Conservation (phyloP, 805 yeast genomes). For the Saturnispora silvae region DNA sequence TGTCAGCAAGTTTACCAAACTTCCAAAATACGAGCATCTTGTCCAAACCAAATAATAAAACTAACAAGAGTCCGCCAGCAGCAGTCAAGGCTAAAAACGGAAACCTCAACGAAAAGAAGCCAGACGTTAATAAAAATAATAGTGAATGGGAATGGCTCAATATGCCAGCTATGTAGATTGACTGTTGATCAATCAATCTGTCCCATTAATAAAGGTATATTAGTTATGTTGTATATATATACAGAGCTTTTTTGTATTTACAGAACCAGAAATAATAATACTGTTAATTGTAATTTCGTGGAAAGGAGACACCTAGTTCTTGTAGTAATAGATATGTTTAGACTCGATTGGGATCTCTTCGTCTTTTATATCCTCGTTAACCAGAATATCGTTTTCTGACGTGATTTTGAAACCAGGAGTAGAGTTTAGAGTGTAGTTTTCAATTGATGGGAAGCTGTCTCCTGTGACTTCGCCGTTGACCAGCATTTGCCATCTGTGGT, state of each 20-base stretch:
- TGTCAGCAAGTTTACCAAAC: conserved; percentile 1
- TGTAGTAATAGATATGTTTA: conserved; percentile 9
- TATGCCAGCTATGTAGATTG: conserved; percentile 2
- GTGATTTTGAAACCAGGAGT: conserved; percentile 16
- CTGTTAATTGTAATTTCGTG: too few species aligned
- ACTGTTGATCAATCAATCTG: too few species aligned
- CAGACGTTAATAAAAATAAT: not conserved
- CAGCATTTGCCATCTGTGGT: conserved; percentile 55
- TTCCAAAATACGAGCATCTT: not conserved
- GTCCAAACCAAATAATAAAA: not conserved
- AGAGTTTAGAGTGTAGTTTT: conserved; percentile 29
- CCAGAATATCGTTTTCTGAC: not conserved
- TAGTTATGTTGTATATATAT: too few species aligned
- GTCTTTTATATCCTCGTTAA: not conserved
- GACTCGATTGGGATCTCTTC: conserved; percentile 16
- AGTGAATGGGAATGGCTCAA: conserved; percentile 8
- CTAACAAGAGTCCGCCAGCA: not conserved
- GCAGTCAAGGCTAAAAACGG: not conserved
- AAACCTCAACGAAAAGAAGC: not conserved
- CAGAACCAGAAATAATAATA: too few species aligned
- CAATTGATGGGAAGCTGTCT: conserved; percentile 27
- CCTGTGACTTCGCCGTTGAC: conserved; percentile 31
- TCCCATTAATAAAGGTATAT: too few species aligned
- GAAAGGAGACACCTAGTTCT: too few species aligned
- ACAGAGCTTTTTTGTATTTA: not conserved